Evolutionary conservation across 768 basidiomycete genomes (phyloP).

Genomic region (Suillus plorans): DNA sequence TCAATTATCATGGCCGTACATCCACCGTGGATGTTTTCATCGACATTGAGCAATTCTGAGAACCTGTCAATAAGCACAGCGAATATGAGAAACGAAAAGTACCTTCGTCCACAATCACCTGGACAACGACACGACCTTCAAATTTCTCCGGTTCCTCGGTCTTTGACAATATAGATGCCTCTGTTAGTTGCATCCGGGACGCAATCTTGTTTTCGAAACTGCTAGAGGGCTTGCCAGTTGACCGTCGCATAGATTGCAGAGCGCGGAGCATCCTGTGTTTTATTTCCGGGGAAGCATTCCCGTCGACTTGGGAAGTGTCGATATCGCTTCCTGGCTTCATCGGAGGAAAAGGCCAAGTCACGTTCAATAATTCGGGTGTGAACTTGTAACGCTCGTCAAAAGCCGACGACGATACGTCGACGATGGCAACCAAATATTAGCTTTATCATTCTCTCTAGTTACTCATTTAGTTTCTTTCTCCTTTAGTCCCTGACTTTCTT

Average conservation of each 20-base stretch:
- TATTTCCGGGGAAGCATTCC: constrained; percentile 27
- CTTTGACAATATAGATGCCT: constrained; percentile 44
- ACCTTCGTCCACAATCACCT: constrained; percentile 46
- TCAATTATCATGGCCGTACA: constrained; percentile 57
- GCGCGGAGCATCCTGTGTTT: constrained; percentile 27
- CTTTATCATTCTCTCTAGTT: too few relatives aligned
- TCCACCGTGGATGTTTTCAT: constrained; percentile 51
- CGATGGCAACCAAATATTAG: too few relatives aligned
- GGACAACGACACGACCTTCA: constrained; percentile 47
- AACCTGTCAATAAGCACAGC: not conserved
- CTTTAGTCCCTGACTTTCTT: too few relatives aligned
- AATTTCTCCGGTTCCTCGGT: constrained; percentile 42
- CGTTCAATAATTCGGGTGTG: not conserved
- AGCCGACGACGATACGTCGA: too few relatives aligned
- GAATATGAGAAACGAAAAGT: constrained; percentile 3
- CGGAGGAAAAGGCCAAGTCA: not conserved
- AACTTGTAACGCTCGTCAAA: too few relatives aligned
- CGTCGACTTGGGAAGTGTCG: constrained; percentile 23
- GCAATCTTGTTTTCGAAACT: constrained; percentile 24
- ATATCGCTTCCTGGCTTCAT: constrained; percentile 5
- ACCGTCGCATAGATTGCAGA: constrained; percentile 11
- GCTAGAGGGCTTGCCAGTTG: constrained; percentile 10
- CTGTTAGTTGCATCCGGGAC: constrained; percentile 33
- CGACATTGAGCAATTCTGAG: constrained; percentile 55
- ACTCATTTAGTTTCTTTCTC: too few relatives aligned